Base-by-base conservation (phyloP, 768 basidiomycete genomes). In the Phaffia australis region DNA sequence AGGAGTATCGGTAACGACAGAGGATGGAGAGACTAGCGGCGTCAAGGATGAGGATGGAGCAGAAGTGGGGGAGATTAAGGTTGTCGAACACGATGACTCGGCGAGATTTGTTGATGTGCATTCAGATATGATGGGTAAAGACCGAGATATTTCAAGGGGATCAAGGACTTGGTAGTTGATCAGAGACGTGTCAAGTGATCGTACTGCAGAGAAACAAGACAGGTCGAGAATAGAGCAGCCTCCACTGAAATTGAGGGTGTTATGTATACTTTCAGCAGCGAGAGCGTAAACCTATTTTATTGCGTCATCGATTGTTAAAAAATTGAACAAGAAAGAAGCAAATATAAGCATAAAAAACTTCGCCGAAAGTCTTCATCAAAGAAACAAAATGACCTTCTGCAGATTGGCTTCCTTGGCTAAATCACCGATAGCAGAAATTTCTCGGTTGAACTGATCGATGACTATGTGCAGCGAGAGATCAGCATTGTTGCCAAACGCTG, bases 161-260 rank as follows among this genome's bases (percentile, higher is more conserved):
- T 42, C 35, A 11, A 42, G 35, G 35, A 42, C 11, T 42, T 11
- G 35, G 25, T 6, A 49, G 59, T 16, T 46, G 50, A 25, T 27
- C 25, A 14, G 48, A 46, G 46, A 35, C 32, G n/a, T 60, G 46
- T 5, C 3, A n/a, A 15, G 59, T 14, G 3, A 21, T 18, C 11
- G 18, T 47, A 16, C 59, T 46, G 30, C 50, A 60, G 46, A 29
- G n/a, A 23, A 5, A n/a, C 32, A 47, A 59, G 19, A 87, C 50
- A 94, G 86, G 75, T 95, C 92, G 81, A 94, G 84, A 55, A 95
- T 87, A 66, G 91, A 80, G 52, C 89, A 88, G 35, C 89, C 89
- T 75, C 35, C 35, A 11, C 93, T 89, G 11, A 94, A 85, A 73
- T 93, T 91, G 51, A 95, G 81, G 0, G 92, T 94, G 52, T 86